A percentile compares a stretch with the other conserved stretches of the same genome.
Conservation (phyloP, 176 grass and related monocot species). For the Carex kokanica region DNA sequence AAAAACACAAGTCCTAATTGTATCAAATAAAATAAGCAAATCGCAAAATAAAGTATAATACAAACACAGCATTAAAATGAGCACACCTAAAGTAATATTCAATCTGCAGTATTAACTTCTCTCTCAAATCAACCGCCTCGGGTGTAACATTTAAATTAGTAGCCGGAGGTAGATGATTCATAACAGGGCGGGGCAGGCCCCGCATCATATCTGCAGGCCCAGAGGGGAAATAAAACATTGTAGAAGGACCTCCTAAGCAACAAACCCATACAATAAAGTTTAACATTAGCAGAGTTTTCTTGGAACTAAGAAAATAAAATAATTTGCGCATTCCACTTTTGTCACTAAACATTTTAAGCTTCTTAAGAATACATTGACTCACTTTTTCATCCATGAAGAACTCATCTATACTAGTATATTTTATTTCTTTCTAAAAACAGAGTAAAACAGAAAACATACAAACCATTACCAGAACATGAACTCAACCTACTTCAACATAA, state of each 20-base stretch:
- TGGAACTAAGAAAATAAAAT: not conserved
- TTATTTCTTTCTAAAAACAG: not conserved
- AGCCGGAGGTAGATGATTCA: slow-evolving; percentile 23
- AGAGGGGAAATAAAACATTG: slow-evolving; percentile 43
- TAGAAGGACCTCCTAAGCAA: slow-evolving; percentile 44
- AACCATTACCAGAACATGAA: not conserved
- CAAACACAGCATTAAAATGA: not conserved
- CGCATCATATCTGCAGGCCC: slow-evolving; percentile 33
- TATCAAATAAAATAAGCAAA: not conserved
- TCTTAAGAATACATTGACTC: not conserved
- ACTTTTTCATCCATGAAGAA: not conserved
- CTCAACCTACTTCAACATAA: not conserved
- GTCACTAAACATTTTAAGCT: not conserved
- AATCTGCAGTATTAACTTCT: slow-evolving; percentile 42
- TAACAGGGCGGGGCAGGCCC: slow-evolving; percentile 23
- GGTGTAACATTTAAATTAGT: slow-evolving; percentile 22
- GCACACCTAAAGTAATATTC: slow-evolving; percentile 52
- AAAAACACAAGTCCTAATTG: not conserved
- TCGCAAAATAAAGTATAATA: not conserved
- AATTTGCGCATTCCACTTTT: not conserved
- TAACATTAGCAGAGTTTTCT: not conserved
- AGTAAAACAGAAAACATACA: not conserved
- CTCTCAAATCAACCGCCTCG: slow-evolving; percentile 33
- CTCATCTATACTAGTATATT: not conserved
- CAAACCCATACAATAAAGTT: slow-evolving; percentile 4